phyloP scores from a whole-genome alignment of 306 rosid species.

The Rosa chinensis region DNA sequence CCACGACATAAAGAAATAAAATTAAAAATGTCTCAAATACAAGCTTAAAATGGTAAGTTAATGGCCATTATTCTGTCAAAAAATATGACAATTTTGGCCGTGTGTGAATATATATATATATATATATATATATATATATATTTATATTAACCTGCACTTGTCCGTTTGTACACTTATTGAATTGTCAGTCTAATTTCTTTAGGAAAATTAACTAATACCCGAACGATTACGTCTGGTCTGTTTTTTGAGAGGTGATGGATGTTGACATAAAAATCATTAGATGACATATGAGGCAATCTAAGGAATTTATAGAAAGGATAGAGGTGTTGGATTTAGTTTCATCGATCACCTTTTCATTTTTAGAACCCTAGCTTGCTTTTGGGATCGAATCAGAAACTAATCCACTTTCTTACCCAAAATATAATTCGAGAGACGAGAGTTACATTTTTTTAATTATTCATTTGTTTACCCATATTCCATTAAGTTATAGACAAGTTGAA shows the following conservation, averaged over 20 bases:
- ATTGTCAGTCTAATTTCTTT: not conserved
- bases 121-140: too few relatives aligned
- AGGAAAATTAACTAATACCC: not conserved
- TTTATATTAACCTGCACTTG: not conserved
- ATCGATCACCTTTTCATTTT: not conserved
- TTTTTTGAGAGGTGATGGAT: constrained; percentile 11
- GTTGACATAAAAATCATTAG: constrained; percentile 3
- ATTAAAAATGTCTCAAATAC: not conserved
- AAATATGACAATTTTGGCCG: not conserved
- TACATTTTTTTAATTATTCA: too few relatives aligned
- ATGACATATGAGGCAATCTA: not conserved
- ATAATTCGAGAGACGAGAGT: too few relatives aligned
- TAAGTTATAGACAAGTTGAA: not conserved
- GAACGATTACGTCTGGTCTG: not conserved
- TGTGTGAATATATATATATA: not conserved
- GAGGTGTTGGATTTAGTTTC: not conserved
- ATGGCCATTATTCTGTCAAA: not conserved
- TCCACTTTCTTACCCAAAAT: not conserved
- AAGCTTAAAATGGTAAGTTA: not conserved
- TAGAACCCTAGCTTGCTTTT: not conserved
- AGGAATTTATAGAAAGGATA: not conserved
- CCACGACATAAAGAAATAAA: not conserved
- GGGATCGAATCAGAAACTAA: constrained; percentile 2
- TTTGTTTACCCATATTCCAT: not conserved
- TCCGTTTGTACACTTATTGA: not conserved